Base-by-base conservation (phyloP, 2,329 filamentous ascomycete genomes). In the Zymoseptoria tritici region DNA sequence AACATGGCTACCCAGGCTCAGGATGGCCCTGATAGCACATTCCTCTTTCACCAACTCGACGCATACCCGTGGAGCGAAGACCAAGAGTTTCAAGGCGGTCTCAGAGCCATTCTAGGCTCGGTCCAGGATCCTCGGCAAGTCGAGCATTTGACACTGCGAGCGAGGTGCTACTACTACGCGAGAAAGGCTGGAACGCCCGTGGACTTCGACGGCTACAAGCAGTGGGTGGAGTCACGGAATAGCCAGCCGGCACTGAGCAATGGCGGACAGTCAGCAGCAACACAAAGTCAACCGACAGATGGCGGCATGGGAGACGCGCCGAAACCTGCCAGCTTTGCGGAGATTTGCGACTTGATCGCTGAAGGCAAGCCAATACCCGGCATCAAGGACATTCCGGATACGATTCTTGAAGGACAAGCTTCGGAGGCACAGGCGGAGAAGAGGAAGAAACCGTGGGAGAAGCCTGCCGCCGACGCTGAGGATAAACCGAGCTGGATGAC, bases 301-400 rank as follows among this genome's bases (percentile, higher is more conserved):
- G 50, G 66, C 9, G 68, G 67, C 11, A 67, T 71, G 64, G 67
- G 57, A 56, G 79, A 83, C 52, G 88, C 90, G 46, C 83, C 84
- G 0, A 96, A 96, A 68, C 91, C 91, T 3, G 86, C 86, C 54
- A 87, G 85, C 1, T 96, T 97, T 73, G 87, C 89, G 7, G 86
- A 93, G 65, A 91, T 97, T 62, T 87, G 96, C 58, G 88, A 90
- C 68, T 83, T 96, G 57, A 89, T 97, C 57, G 89, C 90, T 22
- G 86, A 85, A 26, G 91, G 91, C 57, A 85, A 90, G 67, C 87
- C 89, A 0, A 88, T 97, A 51, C 91, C 91, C 1, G 92, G 92
- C 0, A 95, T 97, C 69, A 86, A 86, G 66, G 85, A 96, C 64
- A 93, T 97, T 57, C 91, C 92, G 4, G 84, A 90, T 66, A 94